Percentiles rank a stretch among this genome's conserved stretches.
phyloP scores from a whole-genome alignment of 352 stramenopile genomes.

The Pythium oligandrum region DNA sequence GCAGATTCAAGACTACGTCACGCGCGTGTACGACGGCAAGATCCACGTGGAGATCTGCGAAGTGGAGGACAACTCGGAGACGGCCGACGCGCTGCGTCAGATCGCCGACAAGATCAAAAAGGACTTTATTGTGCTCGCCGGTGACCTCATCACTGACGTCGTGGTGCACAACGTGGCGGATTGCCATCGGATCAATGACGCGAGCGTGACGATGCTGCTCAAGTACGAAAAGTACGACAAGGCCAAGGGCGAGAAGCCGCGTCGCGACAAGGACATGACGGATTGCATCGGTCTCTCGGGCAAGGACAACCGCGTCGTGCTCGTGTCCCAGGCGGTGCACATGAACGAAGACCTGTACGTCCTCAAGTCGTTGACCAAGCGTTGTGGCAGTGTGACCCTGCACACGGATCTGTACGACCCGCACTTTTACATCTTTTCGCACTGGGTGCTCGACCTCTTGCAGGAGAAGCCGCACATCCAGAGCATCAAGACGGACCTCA shows the following conservation, averaged over 20 bases:
- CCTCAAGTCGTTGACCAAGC: conserved; percentile 71
- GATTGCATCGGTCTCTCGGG: conserved; percentile 73
- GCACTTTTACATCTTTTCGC: conserved; percentile 84
- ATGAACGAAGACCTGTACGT: conserved; percentile 82
- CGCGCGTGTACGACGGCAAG: conserved; percentile 75
- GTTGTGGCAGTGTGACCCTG: conserved; percentile 61
- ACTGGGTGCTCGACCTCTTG: conserved; percentile 76
- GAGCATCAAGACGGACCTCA: conserved; percentile 79
- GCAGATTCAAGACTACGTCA: conserved; percentile 73
- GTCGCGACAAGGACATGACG: conserved; percentile 76
- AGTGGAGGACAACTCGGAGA: conserved; percentile 69
- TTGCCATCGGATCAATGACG: conserved; percentile 79
- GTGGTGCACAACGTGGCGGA: conserved; percentile 79
- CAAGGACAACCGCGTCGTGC: conserved; percentile 63
- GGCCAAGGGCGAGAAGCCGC: conserved; percentile 60
- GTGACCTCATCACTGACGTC: conserved; percentile 74
- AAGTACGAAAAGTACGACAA: conserved; percentile 46
- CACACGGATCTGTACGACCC: conserved; percentile 79
- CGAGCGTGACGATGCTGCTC: conserved; percentile 79
- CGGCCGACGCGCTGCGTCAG: conserved; percentile 61
- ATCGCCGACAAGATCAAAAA: conserved; percentile 74
- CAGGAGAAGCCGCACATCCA: conserved; percentile 82
- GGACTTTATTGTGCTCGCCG: conserved; percentile 79
- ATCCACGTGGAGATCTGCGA: conserved; percentile 72
- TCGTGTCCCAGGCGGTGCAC: conserved; percentile 67